Conservation (phyloP, 2,329 filamentous ascomycete species). For the Plenodomus biglobosus region DNA sequence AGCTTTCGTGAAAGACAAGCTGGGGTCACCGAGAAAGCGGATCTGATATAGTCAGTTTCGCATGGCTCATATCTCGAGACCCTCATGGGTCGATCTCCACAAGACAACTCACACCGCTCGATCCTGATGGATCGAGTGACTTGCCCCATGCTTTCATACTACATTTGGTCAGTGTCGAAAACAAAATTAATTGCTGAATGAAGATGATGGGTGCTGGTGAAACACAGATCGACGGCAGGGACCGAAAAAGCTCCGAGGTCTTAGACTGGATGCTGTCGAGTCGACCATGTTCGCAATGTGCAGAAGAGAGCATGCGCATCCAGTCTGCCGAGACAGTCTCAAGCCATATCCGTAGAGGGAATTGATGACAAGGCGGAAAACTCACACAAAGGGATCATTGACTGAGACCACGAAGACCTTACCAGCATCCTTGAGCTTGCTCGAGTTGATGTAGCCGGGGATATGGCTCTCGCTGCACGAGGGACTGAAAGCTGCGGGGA, state of each 20-base stretch:
- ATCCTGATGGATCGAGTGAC: constrained; percentile 71
- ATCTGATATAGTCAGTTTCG: constrained; percentile 57
- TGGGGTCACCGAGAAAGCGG: constrained; percentile 84
- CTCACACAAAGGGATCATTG: constrained; percentile 93
- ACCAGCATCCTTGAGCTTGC: constrained; percentile 75
- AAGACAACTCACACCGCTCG: constrained; percentile 69
- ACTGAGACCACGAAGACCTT: constrained; percentile 88
- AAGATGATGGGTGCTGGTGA: neutral
- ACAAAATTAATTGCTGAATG: neutral
- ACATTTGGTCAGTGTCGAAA: constrained; percentile 16
- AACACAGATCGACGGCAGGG: constrained; percentile 5
- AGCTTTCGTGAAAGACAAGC: constrained; percentile 76
- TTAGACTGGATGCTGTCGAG: neutral
- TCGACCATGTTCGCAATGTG: neutral
- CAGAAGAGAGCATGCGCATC: neutral
- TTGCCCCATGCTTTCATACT: constrained; percentile 91
- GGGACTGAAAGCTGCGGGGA: constrained; percentile 54
- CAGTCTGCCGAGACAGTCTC: constrained; percentile 16
- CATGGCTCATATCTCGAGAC: neutral
- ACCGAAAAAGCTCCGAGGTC: constrained; percentile 1
- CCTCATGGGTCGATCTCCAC: neutral
- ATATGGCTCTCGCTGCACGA: constrained; percentile 71
- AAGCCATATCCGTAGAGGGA: neutral
- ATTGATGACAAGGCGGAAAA: constrained; percentile 10
- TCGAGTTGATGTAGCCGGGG: constrained; percentile 81